These are phyloP conservation scores for Didymosphaeria variabile DNA, from an alignment of 2,329 filamentous ascomycete species.

Conservation along the genomic window DNA sequence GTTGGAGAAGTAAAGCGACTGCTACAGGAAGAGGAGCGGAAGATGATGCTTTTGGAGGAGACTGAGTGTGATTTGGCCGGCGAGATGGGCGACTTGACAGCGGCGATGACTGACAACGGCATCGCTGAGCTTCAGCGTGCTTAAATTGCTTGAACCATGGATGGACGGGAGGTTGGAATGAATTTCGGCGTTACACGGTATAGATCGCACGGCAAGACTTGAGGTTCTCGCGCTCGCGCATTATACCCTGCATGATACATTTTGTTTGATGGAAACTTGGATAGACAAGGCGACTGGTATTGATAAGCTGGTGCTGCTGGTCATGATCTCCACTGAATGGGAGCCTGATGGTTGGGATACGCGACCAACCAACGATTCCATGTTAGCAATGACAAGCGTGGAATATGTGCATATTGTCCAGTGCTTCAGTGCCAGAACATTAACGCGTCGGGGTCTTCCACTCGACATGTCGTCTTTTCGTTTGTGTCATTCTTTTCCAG, in stretches of 20 bases:
- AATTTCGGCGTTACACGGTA: neutral
- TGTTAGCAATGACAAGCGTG: neutral
- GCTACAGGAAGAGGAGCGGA: neutral
- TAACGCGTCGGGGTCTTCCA: neutral
- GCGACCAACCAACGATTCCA: neutral
- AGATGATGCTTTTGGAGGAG: neutral
- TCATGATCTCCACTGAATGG: neutral
- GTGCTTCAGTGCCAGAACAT: neutral
- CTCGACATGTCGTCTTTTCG: neutral
- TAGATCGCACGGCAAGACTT: neutral
- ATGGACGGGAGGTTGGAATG: neutral
- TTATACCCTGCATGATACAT: neutral
- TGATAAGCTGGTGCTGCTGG: neutral
- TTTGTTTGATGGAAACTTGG: neutral
- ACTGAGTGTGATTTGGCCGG: neutral
- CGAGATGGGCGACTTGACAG: neutral
- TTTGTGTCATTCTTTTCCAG: too few relatives aligned
- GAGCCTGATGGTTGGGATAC: neutral
- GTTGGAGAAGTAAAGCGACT: neutral
- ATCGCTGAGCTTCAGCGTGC: neutral
- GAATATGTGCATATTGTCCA: neutral
- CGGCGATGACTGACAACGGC: neutral
- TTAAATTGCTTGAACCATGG: neutral
- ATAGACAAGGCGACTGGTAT: neutral
- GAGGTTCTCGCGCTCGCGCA: neutral